Conservation (phyloP, 2,329 filamentous ascomycete species). For the Dactylellina drechsleri region DNA sequence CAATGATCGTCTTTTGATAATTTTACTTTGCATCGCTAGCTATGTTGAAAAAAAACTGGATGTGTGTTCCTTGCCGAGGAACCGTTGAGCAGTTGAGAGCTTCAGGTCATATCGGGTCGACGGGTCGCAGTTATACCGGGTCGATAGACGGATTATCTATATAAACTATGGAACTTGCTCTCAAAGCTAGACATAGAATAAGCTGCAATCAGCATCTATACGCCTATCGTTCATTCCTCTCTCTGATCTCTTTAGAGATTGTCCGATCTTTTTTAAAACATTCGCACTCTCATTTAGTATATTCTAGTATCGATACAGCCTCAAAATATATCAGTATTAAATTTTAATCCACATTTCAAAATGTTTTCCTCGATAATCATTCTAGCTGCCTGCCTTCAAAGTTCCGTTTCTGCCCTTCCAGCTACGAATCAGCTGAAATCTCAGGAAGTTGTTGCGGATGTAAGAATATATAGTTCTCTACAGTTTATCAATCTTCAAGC, state of each 20-base stretch:
- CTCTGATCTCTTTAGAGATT: not conserved
- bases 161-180: no score
- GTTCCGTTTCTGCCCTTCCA: not conserved
- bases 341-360: not conserved
- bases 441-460: slow-evolving; percentile 8
- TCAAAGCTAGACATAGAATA: no score
- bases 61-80: not conserved
- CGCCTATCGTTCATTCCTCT: not conserved
- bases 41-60: not conserved
- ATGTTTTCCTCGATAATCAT: not conserved
- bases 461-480: not conserved
- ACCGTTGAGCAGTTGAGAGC: not conserved
- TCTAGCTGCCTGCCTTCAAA: not conserved
- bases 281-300: not conserved
- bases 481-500: not conserved
- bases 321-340: no score
- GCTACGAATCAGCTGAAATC: not conserved
- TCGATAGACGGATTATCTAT: no score
- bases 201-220: not conserved
- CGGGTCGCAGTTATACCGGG: no score
- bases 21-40: not conserved
- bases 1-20: not conserved
- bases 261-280: not conserved
- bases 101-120: no score
- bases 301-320: not conserved